Evolutionary conservation across 2,329 filamentous ascomycete species (phyloP).

Genomic region (Apiospora saccharicola): DNA sequence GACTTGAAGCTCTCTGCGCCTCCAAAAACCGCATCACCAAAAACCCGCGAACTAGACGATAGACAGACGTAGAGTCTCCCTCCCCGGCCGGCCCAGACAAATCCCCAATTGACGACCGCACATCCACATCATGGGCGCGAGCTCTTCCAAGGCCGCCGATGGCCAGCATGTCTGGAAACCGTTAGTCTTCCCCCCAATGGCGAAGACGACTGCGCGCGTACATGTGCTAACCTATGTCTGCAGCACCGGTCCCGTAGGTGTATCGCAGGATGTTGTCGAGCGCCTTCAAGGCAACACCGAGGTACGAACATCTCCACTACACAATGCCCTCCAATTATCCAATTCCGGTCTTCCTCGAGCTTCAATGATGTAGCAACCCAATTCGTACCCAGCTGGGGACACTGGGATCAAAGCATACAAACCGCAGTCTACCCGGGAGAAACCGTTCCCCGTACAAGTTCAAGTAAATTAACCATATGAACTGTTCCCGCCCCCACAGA

Average conservation of each 20-base stretch:
- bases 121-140: constrained; percentile 60
- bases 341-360: background rate
- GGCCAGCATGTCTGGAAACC: constrained; percentile 60
- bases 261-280: constrained; percentile 85
- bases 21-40: constrained; percentile 20
- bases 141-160: constrained; percentile 61
- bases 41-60: background rate
- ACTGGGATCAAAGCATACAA: background rate
- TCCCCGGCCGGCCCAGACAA: constrained; percentile 6
- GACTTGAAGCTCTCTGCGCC: constrained; percentile 17
- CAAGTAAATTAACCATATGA: constrained; percentile 20
- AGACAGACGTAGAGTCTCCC: background rate
- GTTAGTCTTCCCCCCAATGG: constrained; percentile 48
- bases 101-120: constrained; percentile 39
- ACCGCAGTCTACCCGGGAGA: constrained; percentile 17
- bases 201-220: constrained; percentile 5
- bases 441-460: constrained; percentile 7
- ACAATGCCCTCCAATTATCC: background rate
- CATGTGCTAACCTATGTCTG: constrained; percentile 28
- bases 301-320: constrained; percentile 58
- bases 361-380: too few relatives aligned
- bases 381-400: background rate
- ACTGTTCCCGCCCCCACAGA: constrained; percentile 58
- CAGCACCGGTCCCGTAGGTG: constrained; percentile 55
- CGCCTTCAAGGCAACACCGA: constrained; percentile 84